Conservation (phyloP, 2,329 filamentous ascomycete species). For the Phialophora macrospora region DNA sequence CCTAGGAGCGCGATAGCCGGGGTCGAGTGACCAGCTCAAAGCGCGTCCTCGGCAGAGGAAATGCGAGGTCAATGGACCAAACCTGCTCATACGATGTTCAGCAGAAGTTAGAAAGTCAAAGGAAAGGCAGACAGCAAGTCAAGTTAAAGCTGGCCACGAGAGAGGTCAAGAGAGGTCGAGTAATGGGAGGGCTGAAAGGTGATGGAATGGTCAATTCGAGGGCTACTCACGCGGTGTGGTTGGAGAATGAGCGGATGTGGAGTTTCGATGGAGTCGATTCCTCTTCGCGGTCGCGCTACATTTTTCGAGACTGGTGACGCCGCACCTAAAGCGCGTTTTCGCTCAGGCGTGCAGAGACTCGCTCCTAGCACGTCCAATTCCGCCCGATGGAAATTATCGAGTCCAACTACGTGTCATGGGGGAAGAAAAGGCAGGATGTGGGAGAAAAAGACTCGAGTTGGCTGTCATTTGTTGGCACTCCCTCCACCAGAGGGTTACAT, state of each 20-base stretch:
- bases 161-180: slow-evolving; percentile 26
- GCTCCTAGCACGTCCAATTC: slow-evolving; percentile 6
- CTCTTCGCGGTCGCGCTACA: slow-evolving; percentile 15
- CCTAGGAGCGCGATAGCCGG: slow-evolving; percentile 21
- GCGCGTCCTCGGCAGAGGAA: slow-evolving; percentile 45
- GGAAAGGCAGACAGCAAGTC: slow-evolving; percentile 10
- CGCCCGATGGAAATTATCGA: slow-evolving; percentile 11
- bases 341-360: slow-evolving; percentile 1
- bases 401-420: background rate
- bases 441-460: slow-evolving; percentile 7
- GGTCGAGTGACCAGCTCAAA: slow-evolving; percentile 40
- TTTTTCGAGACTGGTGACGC: slow-evolving; percentile 16
- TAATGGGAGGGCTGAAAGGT: slow-evolving; percentile 3
- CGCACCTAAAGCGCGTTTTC: slow-evolving; percentile 12
- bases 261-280: slow-evolving; percentile 1
- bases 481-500: slow-evolving; percentile 19
- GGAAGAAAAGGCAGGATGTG: slow-evolving; percentile 3
- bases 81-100: slow-evolving; percentile 25
- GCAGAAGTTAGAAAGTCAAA: slow-evolving; percentile 5
- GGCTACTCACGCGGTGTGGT: slow-evolving; percentile 22
- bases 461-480: slow-evolving; percentile 7
- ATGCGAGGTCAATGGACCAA: slow-evolving; percentile 34
- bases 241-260: slow-evolving; percentile 12
- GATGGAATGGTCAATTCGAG: slow-evolving; percentile 11
- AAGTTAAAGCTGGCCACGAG: slow-evolving; percentile 28